A percentile compares a stretch with the other conserved stretches of the same genome.
phyloP scores from a whole-genome alignment of 2,329 filamentous ascomycete genomes.

The Macrophomina phaseolina region DNA sequence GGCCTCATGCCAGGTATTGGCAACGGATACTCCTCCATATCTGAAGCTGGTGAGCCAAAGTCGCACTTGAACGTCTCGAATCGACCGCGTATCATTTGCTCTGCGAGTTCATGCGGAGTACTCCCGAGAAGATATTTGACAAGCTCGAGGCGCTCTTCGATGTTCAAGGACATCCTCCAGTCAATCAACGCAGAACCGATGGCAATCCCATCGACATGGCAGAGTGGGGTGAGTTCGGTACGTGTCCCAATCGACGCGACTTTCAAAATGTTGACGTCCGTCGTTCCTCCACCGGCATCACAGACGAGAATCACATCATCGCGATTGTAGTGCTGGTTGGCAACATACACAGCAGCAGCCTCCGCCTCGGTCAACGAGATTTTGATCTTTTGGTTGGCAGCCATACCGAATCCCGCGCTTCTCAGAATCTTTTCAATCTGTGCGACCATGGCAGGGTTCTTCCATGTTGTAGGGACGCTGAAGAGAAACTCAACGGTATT shows the following conservation, averaged over 20 bases:
- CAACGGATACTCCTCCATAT: background rate
- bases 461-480: constrained; percentile 60
- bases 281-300: constrained; percentile 54
- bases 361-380: constrained; percentile 55
- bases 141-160: background rate
- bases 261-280: constrained; percentile 16
- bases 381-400: constrained; percentile 38
- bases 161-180: background rate
- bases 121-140: background rate
- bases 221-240: background rate
- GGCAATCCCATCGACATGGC: constrained; percentile 18
- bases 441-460: constrained; percentile 53
- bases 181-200: constrained; percentile 29
- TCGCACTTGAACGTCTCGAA: constrained; percentile 11
- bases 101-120: background rate
- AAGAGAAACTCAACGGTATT: constrained; percentile 53
- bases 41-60: background rate
- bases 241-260: background rate
- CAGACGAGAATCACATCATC: constrained; percentile 51
- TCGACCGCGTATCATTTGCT: background rate
- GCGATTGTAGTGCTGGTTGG: constrained; percentile 25
- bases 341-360: constrained; percentile 52
- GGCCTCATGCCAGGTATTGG: background rate
- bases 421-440: constrained; percentile 52
- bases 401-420: constrained; percentile 52